Conservation (phyloP, 73 alveolate genomes). For the Paraurostyla sp. region DNA sequence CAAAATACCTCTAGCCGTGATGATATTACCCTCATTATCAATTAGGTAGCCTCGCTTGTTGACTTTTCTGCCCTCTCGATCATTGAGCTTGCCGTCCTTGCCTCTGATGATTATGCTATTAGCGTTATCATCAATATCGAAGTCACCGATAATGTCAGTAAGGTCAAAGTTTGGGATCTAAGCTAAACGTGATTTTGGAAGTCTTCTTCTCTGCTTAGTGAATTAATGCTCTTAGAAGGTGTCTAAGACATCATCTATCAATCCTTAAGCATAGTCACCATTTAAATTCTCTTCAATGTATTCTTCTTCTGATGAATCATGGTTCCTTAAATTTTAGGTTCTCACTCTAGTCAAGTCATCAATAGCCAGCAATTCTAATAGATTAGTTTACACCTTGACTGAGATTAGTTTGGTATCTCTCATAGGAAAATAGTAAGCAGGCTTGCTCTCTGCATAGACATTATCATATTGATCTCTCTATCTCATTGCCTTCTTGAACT, state of each 20-base stretch:
- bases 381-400: slow-evolving; percentile 50
- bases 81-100: slow-evolving; percentile 55
- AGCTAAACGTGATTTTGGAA: neutral
- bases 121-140: slow-evolving; percentile 59
- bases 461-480: slow-evolving; percentile 49
- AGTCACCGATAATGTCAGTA: slow-evolving; percentile 62
- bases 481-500: slow-evolving; percentile 21
- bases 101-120: slow-evolving; percentile 49
- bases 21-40: slow-evolving; percentile 58
- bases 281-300: slow-evolving; percentile 46
- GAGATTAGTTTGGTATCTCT: slow-evolving; percentile 46
- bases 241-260: slow-evolving; percentile 43
- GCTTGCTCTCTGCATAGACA: slow-evolving; percentile 60
- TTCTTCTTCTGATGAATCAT: slow-evolving; percentile 35
- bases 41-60: slow-evolving; percentile 62
- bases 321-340: neutral
- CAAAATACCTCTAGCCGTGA: slow-evolving; percentile 12
- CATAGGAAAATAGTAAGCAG: slow-evolving; percentile 25
- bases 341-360: slow-evolving; percentile 39
- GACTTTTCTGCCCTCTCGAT: slow-evolving; percentile 63
- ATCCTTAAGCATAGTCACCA: slow-evolving; percentile 44
- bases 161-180: slow-evolving; percentile 59
- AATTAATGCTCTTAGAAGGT: slow-evolving; percentile 23
- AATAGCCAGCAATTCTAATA: slow-evolving; percentile 33
- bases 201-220: slow-evolving; percentile 3